phyloP scores from a whole-genome alignment of 768 basidiomycete genomes.

The Asterophora parasitica region DNA sequence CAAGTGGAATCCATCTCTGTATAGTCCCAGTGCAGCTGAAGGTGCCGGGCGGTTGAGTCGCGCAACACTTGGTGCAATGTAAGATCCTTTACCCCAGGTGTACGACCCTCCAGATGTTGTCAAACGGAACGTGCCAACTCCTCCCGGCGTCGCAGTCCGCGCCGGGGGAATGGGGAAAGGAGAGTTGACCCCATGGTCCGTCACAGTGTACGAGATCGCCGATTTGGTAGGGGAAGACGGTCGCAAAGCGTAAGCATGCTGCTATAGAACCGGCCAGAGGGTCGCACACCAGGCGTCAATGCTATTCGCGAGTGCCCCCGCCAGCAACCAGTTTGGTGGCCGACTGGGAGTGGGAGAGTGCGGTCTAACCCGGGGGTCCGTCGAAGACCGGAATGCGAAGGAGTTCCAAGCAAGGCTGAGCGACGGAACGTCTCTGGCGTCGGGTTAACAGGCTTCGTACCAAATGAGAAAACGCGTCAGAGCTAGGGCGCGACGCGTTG shows the following conservation, averaged over 20 bases:
- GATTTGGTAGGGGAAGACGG: constrained; percentile 46
- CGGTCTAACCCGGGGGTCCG: constrained; percentile 50
- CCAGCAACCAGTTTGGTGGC: constrained; percentile 70
- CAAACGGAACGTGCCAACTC: constrained; percentile 21
- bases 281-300: constrained; percentile 43
- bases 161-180: constrained; percentile 44
- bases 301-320: constrained; percentile 47
- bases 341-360: constrained; percentile 50
- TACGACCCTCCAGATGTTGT: constrained; percentile 22
- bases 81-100: constrained; percentile 26
- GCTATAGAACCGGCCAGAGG: constrained; percentile 32
- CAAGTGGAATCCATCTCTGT: constrained; percentile 25
- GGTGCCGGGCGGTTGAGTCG: constrained; percentile 32
- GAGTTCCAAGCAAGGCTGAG: constrained; percentile 36
- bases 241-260: constrained; percentile 35
- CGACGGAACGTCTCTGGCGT: constrained; percentile 43
- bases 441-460: constrained; percentile 32
- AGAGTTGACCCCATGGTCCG: constrained; percentile 37
- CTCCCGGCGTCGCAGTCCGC: constrained; percentile 25
- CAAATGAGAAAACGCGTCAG: constrained; percentile 33
- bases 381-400: constrained; percentile 51
- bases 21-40: constrained; percentile 28
- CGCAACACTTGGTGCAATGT: constrained; percentile 31
- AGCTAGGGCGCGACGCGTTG: constrained; percentile 53
- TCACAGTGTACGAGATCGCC: constrained; percentile 32